Base-by-base conservation (phyloP, 192 early-diverging fungal species). In the Bifiguratus adelaidae region DNA sequence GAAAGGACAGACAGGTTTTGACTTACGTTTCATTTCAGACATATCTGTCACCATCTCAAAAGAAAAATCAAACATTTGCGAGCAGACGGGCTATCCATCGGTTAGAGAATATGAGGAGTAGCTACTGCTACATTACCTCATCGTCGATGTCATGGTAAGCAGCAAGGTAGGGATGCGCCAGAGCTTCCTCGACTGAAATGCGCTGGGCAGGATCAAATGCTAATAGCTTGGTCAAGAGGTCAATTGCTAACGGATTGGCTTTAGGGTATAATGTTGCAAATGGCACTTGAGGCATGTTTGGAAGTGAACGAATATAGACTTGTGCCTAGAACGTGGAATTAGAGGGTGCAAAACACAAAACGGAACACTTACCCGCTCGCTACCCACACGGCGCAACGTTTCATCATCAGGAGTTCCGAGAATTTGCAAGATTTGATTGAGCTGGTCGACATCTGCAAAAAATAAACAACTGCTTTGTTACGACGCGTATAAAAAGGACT, bases 91-190 rank as follows among this genome's bases (percentile, higher is more conserved):
- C 64, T 80, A 55, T n/a, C 30, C 40, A 22, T 19, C 15, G 13
- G 7, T 13, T 30, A 44, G 25, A 15, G 33, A 57, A 48, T 44
- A 11, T 18, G 16, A 30, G 48, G 18, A 26, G 24, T 46, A 26
- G 12, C 16, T 13, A 38, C 16, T n/a, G 6, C 27, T 20, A 21
- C 13, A 12, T 34, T 44, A 57, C 60, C 60, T 70, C 68, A 18
- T 70, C 68, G n/a, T 47, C 35, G 23, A 56, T 59, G 46, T 67
- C 59, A 35, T 56, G 60, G 44, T 77, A 74, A 21, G 67, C 63
- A n/a, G 68, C 72, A 56, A 99, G 61, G 62, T 92, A 99, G 13
- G 90, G 88, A 63, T 99, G 97, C 18, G 63, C 56, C 11, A 99
- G 72, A 15, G 92, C 92, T 43, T 94, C 78, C 54, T 88, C 85